Conservation (phyloP, 202 grass and related monocot species). For the Zoysia matrella region DNA sequence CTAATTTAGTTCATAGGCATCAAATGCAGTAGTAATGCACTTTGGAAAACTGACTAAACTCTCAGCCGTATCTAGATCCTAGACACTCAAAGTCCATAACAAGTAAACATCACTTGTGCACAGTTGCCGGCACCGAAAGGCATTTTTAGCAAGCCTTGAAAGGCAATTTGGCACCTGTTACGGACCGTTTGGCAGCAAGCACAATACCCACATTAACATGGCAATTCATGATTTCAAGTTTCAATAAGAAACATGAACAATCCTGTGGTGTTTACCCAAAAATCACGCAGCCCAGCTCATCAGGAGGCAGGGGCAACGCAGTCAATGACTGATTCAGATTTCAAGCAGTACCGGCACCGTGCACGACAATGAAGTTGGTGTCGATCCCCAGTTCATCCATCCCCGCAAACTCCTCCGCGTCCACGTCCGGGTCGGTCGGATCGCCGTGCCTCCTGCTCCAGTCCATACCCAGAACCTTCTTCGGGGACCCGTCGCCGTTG, state of each 20-base stretch:
- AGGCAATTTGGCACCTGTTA: not conserved
- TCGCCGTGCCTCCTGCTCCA: slow-evolving; percentile 71
- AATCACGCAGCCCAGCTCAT: slow-evolving; percentile 15
- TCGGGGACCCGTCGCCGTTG: slow-evolving; percentile 18
- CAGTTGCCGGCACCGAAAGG: not conserved
- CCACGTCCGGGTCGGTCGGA: slow-evolving; percentile 39
- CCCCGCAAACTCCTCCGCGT: slow-evolving; percentile 40
- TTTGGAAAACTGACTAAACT: not conserved
- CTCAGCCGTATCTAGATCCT: not conserved
- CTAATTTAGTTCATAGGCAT: slow-evolving; percentile 3
- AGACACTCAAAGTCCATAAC: not conserved
- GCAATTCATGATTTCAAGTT: not conserved
- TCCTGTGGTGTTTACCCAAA: not conserved
- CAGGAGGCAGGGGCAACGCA: not conserved
- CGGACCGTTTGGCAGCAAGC: not conserved
- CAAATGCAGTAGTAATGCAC: not conserved
- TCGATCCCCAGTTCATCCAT: slow-evolving; percentile 43
- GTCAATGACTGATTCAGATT: slow-evolving; percentile 12
- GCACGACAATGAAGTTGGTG: slow-evolving; percentile 80
- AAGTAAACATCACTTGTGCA: not conserved
- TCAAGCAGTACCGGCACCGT: slow-evolving; percentile 74
- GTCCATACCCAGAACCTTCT: slow-evolving; percentile 69
- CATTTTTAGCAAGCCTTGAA: not conserved
- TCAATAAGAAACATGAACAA: not conserved
- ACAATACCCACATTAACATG: not conserved